Base-by-base conservation (phyloP, 148 eudicot species). In the Rhododendron simsii region DNA sequence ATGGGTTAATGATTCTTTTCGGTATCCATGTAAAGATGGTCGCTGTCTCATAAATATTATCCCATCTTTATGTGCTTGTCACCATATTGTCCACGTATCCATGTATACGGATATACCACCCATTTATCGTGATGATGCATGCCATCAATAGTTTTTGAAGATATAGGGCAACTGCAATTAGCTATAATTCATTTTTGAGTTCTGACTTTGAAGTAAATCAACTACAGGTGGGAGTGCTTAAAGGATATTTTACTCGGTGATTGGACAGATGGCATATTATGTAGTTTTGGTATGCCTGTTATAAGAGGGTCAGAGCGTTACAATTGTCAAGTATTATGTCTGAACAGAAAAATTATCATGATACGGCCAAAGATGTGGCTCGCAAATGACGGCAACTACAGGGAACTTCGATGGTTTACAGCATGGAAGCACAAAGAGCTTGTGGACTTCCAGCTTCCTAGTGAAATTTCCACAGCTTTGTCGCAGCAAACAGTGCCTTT, bases 221-320 rank as follows among this genome's bases (percentile, higher is more conserved):
- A 28, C 78, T 93, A 92, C 93, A 97, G 98, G 88, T 97, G 99
- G 99, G 99, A 95, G 47, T 95, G 98, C 90, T 89, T 97, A 81
- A 94, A 94, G 86, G 94, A 97, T 67, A 83, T 97, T 83, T 85
- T 97, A 88, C 86, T 91, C 77, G 98, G 95, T 81, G 95, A 93
- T 67, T 95, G 95, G 94, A 97, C 98, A 13, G 98, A 95, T 88
- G 94, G 91, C 74, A 93, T 97, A 81, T 87, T 97, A 14, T 97
- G 98, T 87, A 95, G 99, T 91, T 93, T 97, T 83, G 99, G 99
- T 77, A 97, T 97, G 99, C 99, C 98, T 57, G 84, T 97, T 84
- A 89, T 95, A 85, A 92, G 88, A 79, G 94, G 93, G 51, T 94
- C 99, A 4, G 98, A 91, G 85, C 95, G 98, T 83, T 97, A 97